A percentile compares a stretch with the other conserved stretches of the same genome.
phyloP scores from a whole-genome alignment of 1,284 basidiomycete species.

The Apiotrichum porosum region DNA sequence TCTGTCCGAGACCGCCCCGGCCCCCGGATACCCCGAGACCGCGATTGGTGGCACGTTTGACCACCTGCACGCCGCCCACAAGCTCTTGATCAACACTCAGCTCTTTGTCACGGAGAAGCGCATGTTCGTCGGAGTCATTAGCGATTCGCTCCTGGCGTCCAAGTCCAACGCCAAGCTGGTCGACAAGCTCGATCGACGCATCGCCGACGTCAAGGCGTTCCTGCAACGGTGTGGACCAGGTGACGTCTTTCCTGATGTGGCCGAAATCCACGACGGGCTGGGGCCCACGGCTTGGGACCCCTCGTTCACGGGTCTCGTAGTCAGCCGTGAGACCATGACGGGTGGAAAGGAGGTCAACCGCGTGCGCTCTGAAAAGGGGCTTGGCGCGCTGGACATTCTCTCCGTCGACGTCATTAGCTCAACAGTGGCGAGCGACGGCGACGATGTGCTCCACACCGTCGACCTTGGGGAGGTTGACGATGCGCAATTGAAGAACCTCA shows the following conservation, averaged over 20 bases:
- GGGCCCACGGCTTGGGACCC: constrained; percentile 82
- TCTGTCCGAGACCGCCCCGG: not conserved
- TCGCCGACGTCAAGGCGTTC: constrained; percentile 58
- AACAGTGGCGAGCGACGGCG: constrained; percentile 29
- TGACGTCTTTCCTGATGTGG: constrained; percentile 51
- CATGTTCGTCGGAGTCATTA: constrained; percentile 81
- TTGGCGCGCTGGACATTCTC: constrained; percentile 64
- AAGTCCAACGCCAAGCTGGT: constrained; percentile 70
- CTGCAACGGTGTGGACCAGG: constrained; percentile 43
- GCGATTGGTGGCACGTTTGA: constrained; percentile 83
- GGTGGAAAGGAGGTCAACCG: constrained; percentile 58
- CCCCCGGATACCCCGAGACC: constrained; percentile 30
- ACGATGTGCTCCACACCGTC: constrained; percentile 9
- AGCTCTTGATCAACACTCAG: constrained; percentile 89
- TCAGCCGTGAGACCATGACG: constrained; percentile 73
- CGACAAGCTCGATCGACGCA: constrained; percentile 61
- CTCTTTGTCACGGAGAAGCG: constrained; percentile 72
- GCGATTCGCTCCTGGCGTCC: constrained; percentile 66
- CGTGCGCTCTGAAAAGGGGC: constrained; percentile 26
- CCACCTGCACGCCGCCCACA: constrained; percentile 95
- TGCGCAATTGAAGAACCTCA: constrained; percentile 63
- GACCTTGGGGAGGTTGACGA: constrained; percentile 51
- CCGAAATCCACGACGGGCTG: constrained; percentile 72
- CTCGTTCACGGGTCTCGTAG: constrained; percentile 77
- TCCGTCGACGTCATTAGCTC: constrained; percentile 83